phyloP scores from a whole-genome alignment of 2,329 filamentous ascomycete species.

The Colletotrichum brevisporum region DNA sequence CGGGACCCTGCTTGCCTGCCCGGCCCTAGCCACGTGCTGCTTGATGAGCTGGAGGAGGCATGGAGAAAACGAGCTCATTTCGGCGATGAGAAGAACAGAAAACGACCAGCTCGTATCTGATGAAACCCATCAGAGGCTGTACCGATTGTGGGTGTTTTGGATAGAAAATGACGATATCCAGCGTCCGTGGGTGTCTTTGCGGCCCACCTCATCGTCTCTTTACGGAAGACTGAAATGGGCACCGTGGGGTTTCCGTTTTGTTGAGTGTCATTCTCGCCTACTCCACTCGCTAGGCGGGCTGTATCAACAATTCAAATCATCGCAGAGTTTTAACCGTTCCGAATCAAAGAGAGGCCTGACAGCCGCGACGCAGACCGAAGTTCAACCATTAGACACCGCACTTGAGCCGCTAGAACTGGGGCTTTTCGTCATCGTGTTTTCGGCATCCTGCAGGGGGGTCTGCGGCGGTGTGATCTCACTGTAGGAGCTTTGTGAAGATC shows the following conservation, averaged over 20 bases:
- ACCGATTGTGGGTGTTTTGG: conserved; percentile 14
- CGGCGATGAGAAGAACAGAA: not conserved
- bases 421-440: not conserved
- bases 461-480: not conserved
- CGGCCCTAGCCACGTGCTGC: conserved; percentile 17
- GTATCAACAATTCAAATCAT: not conserved
- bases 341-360: not conserved
- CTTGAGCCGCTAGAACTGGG: conserved; percentile 6
- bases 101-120: conserved; percentile 9
- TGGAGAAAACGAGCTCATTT: not conserved
- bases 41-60: conserved; percentile 1
- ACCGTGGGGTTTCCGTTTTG: not conserved
- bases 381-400: too few relatives aligned
- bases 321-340: not conserved
- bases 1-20: conserved; percentile 7
- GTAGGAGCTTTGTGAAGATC: not conserved
- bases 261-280: conserved; percentile 3
- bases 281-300: not conserved
- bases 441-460: conserved; percentile 22
- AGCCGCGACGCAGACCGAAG: too few relatives aligned
- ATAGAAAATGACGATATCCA: conserved; percentile 12
- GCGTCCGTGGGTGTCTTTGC: conserved; percentile 1
- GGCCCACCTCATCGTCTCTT: conserved; percentile 22
- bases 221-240: not conserved
- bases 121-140: not conserved